Evolutionary conservation across 805 yeast genomes (phyloP), one percentile per base, ranked within the genome.

Genomic region (Saccharomyces cerevisiae): DNA sequence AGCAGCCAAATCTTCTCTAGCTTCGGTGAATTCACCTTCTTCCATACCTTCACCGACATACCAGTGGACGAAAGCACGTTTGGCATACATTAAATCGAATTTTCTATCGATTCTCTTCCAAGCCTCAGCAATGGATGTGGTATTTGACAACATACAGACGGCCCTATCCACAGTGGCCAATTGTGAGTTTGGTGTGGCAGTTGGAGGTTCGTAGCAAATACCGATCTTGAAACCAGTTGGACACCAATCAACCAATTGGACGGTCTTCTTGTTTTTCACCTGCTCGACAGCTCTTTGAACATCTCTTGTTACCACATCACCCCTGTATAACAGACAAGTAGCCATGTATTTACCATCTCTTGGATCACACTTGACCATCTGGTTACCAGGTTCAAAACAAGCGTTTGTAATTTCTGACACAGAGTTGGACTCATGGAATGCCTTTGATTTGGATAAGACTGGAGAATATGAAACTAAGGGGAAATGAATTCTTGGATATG

Each of bases 31-130:
- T 77, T 90, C 97, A 69, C 97, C 97, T 76, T 90, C 97, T 74
- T 90, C 97, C 97, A 90, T 90, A 77, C 97, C 97, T 76, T 90
- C 97, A 70, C 96, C 95, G 58, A 90, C 97, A 70, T 88, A 90
- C 97, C 97, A 91, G 78, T 90, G 97, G 59, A 90, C 97, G 68
- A 91, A 90, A 48, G 97, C 97, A 76, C 97, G 88, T 84, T 90
- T 91, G 69, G 90, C 80, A 80, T 89, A 90, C 97, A 90, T 90
- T 74, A 90, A 82, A 73, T 90, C 97, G 76, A 90, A 90, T 79
- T 90, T 90, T 74, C 83, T 82, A 77, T 90, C 96, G 64, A 91
- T 86, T 76, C 96, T 87, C 75, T 86, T 82, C 97, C 97, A 90
- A 41, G 97, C 97, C 73, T 90, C 96, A 56, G 96, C 91, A 72